These are phyloP conservation scores for Hortiboletus flavorubellus DNA, from an alignment of 768 basidiomycete genomes.

Conservation along the genomic window DNA sequence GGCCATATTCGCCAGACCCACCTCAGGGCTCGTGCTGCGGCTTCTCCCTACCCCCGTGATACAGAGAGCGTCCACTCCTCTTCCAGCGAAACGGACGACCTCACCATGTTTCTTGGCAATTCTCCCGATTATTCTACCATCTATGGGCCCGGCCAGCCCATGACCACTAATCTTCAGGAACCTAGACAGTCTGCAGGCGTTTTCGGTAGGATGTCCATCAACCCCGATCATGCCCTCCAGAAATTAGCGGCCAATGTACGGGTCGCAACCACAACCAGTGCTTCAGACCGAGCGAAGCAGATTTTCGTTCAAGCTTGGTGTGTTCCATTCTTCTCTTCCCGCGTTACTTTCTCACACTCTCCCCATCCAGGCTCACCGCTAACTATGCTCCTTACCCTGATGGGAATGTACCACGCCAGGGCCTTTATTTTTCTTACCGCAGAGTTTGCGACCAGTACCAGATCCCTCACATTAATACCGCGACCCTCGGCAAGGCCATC, in stretches of 20 bases:
- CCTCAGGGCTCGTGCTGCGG: slow-evolving; percentile 74
- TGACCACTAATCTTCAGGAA: slow-evolving; percentile 40
- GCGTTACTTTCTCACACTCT: slow-evolving; percentile 17
- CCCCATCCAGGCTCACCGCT: slow-evolving; percentile 70
- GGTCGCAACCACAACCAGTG: slow-evolving; percentile 86
- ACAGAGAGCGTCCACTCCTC: slow-evolving; percentile 85
- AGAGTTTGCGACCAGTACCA: slow-evolving; percentile 90
- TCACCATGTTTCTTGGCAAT: slow-evolving; percentile 68
- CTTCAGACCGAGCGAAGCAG: slow-evolving; percentile 87
- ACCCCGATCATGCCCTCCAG: slow-evolving; percentile 75
- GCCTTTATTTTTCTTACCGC: slow-evolving; percentile 90
- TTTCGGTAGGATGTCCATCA: slow-evolving; percentile 75
- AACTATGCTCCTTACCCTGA: slow-evolving; percentile 91
- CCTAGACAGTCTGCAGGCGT: slow-evolving; percentile 64
- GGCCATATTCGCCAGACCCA: slow-evolving; percentile 72
- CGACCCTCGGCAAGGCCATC: slow-evolving; percentile 93
- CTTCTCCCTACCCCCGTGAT: slow-evolving; percentile 84
- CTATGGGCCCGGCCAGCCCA: slow-evolving; percentile 46
- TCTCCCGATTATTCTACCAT: slow-evolving; percentile 65
- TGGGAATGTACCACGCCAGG: slow-evolving; percentile 91
- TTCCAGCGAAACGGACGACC: slow-evolving; percentile 85
- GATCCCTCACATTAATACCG: slow-evolving; percentile 93
- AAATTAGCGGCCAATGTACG: slow-evolving; percentile 85
- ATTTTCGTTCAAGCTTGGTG: slow-evolving; percentile 93
- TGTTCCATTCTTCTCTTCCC: slow-evolving; percentile 31